Conservation (phyloP, 306 rosid species). For the Boehmeria nivea region DNA sequence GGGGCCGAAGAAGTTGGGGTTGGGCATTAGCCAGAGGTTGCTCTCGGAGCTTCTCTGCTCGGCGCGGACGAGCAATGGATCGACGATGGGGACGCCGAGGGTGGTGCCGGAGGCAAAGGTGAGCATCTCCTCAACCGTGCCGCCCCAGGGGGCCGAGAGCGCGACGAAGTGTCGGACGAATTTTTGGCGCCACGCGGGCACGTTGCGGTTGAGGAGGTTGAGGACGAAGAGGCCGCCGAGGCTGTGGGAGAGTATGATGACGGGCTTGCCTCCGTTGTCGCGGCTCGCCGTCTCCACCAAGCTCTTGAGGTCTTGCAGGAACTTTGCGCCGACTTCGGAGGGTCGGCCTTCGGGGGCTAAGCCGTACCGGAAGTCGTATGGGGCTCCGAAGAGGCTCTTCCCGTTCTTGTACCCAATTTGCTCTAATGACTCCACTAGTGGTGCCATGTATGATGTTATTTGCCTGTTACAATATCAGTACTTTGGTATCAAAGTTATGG, state of each 20-base stretch:
- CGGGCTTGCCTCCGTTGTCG: conserved; percentile 63
- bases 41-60: conserved; percentile 89
- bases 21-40: conserved; percentile 82
- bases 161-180: conserved; percentile 70
- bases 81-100: conserved; percentile 70
- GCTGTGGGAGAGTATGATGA: conserved; percentile 75
- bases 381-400: conserved; percentile 78
- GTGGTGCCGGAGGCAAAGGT: conserved; percentile 83
- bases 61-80: conserved; percentile 60
- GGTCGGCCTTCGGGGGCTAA: conserved; percentile 70
- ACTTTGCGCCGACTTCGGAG: conserved; percentile 66
- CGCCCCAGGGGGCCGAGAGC: conserved; percentile 86
- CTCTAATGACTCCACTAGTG: conserved; percentile 54
- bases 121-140: conserved; percentile 58
- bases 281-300: conserved; percentile 64
- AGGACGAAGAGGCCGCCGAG: conserved; percentile 68
- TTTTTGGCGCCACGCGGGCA: conserved; percentile 50
- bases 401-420: conserved; percentile 57
- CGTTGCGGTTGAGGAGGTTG: conserved; percentile 63
- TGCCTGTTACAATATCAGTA: conserved; percentile 23
- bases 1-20: conserved; percentile 45
- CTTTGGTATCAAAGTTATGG: too few relatives aligned
- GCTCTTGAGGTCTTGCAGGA: conserved; percentile 54
- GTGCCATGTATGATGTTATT: conserved; percentile 64
- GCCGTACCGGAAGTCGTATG: conserved; percentile 86